A percentile compares a stretch with the other conserved stretches of the same genome.
Conservation (phyloP, 1,284 basidiomycete species). For the Polyporus tsugae region DNA sequence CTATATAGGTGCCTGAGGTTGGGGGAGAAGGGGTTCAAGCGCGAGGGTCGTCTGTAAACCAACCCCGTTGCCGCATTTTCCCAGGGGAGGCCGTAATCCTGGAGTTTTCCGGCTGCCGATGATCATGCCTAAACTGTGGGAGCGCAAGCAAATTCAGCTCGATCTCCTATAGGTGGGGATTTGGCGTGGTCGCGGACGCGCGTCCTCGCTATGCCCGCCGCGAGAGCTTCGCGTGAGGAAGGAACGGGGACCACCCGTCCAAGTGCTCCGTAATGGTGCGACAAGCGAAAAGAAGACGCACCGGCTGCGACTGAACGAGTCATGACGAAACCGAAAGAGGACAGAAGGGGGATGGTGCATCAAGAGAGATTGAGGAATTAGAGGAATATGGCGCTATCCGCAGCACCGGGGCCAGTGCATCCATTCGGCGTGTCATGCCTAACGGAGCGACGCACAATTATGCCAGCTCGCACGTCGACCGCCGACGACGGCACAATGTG, state of each 20-base stretch:
- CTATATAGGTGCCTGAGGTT: not conserved
- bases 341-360: not conserved
- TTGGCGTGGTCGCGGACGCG: not conserved
- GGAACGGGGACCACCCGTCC: not conserved
- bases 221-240: not conserved
- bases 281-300: not conserved
- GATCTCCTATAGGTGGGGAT: not conserved
- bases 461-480: not conserved
- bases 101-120: not conserved
- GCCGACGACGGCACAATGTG: not conserved
- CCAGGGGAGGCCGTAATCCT: constrained; percentile 2
- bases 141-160: constrained; percentile 1
- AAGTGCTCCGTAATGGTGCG: not conserved
- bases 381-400: constrained; percentile 3
- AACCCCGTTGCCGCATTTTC: not conserved
- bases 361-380: constrained; percentile 8
- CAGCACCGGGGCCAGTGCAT: constrained; percentile 1
- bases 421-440: not conserved
- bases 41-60: not conserved
- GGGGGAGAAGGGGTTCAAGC: not conserved
- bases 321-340: not conserved
- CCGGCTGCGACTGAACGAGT: constrained; percentile 3
- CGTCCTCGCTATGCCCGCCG: constrained; percentile 3
- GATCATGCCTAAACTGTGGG: constrained; percentile 5
- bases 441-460: too few relatives aligned